Evolutionary conservation across 805 yeast genomes (phyloP).

Genomic region (Sugiyamaella chiloensis): DNA sequence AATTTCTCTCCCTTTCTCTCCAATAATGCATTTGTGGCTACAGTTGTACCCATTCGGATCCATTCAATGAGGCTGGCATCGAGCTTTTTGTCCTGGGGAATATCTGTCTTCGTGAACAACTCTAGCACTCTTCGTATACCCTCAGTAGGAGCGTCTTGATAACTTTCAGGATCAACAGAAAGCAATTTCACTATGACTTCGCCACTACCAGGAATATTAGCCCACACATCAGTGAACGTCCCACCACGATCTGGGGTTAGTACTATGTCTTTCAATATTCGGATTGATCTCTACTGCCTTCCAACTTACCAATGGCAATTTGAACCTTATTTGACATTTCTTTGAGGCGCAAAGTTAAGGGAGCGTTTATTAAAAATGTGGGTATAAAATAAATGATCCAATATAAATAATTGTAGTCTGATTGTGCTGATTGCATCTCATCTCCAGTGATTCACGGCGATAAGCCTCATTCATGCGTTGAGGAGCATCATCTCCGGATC

Average conservation of each 20-base stretch:
- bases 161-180: constrained; percentile 85
- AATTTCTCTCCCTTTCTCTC: constrained; percentile 90
- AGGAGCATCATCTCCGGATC: neutral
- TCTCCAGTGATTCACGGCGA: too few relatives aligned
- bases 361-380: too few relatives aligned
- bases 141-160: constrained; percentile 86
- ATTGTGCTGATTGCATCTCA: too few relatives aligned
- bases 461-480: neutral
- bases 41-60: constrained; percentile 88
- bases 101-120: constrained; percentile 46
- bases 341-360: too few relatives aligned
- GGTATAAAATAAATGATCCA: too few relatives aligned
- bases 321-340: too few relatives aligned
- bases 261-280: neutral
- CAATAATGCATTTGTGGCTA: constrained; percentile 89
- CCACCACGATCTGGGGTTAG: constrained; percentile 59
- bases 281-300: too few relatives aligned
- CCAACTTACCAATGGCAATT: constrained; percentile 3
- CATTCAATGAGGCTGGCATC: neutral
- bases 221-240: constrained; percentile 81
- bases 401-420: too few relatives aligned
- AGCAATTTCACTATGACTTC: constrained; percentile 72
- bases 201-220: constrained; percentile 45
- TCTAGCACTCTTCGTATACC: constrained; percentile 81
- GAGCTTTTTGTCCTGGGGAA: constrained; percentile 43